phyloP scores from a whole-genome alignment of 2,329 filamentous ascomycete genomes.

The Fusarium udum region DNA sequence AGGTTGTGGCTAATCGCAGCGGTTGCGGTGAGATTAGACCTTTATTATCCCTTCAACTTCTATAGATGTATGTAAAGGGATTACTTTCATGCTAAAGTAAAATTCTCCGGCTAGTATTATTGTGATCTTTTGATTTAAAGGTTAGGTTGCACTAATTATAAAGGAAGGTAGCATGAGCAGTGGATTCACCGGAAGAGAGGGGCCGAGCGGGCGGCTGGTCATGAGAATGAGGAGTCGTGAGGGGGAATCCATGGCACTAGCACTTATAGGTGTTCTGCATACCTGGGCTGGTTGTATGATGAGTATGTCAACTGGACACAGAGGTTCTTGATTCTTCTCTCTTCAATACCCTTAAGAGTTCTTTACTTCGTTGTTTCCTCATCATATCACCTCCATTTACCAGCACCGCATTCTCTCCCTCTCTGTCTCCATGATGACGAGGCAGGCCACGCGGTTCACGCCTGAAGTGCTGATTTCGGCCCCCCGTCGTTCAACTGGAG shows the following conservation, averaged over 20 bases:
- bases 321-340: conserved; percentile 12
- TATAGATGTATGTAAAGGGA: background rate
- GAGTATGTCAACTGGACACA: conserved; percentile 27
- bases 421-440: conserved; percentile 66
- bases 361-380: background rate
- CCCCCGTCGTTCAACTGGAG: conserved; percentile 74
- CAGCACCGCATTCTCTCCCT: background rate
- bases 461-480: conserved; percentile 81
- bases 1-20: background rate
- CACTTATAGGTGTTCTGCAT: background rate
- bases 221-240: conserved; percentile 26
- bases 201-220: conserved; percentile 30
- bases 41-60: background rate
- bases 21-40: background rate
- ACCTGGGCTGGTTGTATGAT: conserved; percentile 21
- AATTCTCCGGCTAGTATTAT: background rate
- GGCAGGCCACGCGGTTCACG: conserved; percentile 76
- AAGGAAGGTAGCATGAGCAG: conserved; percentile 20
- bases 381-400: background rate
- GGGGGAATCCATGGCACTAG: conserved; percentile 13
- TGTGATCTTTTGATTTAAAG: background rate
- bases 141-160: background rate
- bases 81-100: background rate
- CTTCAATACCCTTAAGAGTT: background rate
- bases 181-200: conserved; percentile 34